phyloP scores from a whole-genome alignment of 2,329 filamentous ascomycete genomes.

The Xylariaceae sp. region DNA sequence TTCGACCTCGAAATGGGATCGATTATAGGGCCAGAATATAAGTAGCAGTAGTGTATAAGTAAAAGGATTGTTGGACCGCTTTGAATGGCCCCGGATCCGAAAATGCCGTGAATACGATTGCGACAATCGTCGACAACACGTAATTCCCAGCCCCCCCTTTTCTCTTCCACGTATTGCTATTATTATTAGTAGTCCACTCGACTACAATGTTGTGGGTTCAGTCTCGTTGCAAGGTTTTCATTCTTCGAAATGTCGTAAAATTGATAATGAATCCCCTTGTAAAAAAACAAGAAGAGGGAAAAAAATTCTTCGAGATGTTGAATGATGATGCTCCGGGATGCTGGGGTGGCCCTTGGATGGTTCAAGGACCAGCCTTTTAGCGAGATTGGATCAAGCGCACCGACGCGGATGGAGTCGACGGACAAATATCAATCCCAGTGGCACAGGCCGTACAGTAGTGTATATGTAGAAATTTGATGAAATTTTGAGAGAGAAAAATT shows the following conservation, averaged over 20 bases:
- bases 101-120: conserved; percentile 25
- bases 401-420: conserved; percentile 18
- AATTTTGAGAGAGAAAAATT: conserved; percentile 26
- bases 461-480: too few relatives aligned
- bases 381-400: conserved; percentile 27
- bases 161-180: background rate
- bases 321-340: conserved; percentile 21
- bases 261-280: conserved; percentile 17
- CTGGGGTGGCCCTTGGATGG: background rate
- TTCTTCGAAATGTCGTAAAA: conserved; percentile 20
- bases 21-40: background rate
- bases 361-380: conserved; percentile 23
- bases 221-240: conserved; percentile 18
- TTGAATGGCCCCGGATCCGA: conserved; percentile 16
- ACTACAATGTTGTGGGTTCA: conserved; percentile 15
- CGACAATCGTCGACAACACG: conserved; percentile 7
- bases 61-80: conserved; percentile 5
- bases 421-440: conserved; percentile 15
- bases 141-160: background rate
- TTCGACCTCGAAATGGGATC: too few relatives aligned
- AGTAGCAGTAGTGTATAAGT: background rate
- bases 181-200: conserved; percentile 11
- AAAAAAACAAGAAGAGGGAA: too few relatives aligned
- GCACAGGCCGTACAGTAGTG: conserved; percentile 25
- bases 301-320: conserved; percentile 17